A percentile compares a stretch with the other conserved stretches of the same genome.
phyloP scores from a whole-genome alignment of 1,139 yeast species.

The Candida sanyaensis region DNA sequence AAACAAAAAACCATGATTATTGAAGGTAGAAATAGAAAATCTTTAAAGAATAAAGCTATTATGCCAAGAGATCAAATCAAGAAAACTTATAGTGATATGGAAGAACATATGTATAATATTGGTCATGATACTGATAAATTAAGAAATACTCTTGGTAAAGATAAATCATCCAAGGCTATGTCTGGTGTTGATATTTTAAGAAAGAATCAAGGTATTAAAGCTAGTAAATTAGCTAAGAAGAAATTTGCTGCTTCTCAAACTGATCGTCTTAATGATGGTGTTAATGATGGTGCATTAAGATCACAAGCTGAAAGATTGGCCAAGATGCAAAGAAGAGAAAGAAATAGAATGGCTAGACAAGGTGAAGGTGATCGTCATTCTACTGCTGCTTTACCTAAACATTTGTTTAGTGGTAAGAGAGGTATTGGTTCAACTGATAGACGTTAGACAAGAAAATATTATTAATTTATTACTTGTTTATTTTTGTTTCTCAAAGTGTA shows the following conservation, averaged over 20 bases:
- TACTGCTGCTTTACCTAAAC: slow-evolving; percentile 86
- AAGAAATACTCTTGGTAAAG: slow-evolving; percentile 47
- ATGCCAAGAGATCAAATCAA: slow-evolving; percentile 91
- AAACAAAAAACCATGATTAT: slow-evolving; percentile 92
- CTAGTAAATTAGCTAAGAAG: slow-evolving; percentile 48
- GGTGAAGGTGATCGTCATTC: slow-evolving; percentile 97
- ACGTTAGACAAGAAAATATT: slow-evolving; percentile 38
- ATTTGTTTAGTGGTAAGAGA: slow-evolving; percentile 94
- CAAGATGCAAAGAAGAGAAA: slow-evolving; percentile 88
- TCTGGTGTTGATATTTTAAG: slow-evolving; percentile 78
- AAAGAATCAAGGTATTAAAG: slow-evolving; percentile 50
- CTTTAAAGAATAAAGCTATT: slow-evolving; percentile 82
- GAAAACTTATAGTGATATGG: slow-evolving; percentile 79
- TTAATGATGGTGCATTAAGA: slow-evolving; percentile 78
- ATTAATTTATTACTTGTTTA: no score
- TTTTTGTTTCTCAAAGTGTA: background rate
- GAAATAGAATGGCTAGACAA: slow-evolving; percentile 88
- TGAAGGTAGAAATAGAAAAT: slow-evolving; percentile 85
- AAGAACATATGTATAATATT: slow-evolving; percentile 80
- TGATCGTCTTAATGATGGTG: slow-evolving; percentile 86
- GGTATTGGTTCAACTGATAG: slow-evolving; percentile 86
- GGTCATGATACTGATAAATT: slow-evolving; percentile 84
- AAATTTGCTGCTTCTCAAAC: slow-evolving; percentile 58
- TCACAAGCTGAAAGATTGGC: slow-evolving; percentile 85
- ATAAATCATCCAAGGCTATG: slow-evolving; percentile 41